Conservation (phyloP, 352 stramenopile species). For the Chrysophaeum taylorii region DNA sequence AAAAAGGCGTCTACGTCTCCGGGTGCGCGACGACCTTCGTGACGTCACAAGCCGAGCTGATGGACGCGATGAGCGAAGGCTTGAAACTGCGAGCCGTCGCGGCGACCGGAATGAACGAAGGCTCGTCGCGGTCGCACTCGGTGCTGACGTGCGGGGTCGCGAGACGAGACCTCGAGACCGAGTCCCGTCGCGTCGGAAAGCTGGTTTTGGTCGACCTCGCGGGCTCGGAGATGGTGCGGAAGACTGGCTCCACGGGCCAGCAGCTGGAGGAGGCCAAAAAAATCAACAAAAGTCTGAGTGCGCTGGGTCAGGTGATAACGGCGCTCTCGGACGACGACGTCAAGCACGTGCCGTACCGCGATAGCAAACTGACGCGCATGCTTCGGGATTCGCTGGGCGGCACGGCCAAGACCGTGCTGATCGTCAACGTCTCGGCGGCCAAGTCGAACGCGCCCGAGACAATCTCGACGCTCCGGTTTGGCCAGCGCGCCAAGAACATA, state of each 20-base stretch:
- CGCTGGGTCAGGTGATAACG: conserved; percentile 86
- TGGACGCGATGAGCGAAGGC: conserved; percentile 57
- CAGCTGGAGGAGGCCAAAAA: conserved; percentile 86
- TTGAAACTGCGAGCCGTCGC: neutral
- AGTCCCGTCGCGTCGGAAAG: conserved; percentile 69
- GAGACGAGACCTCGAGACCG: conserved; percentile 67
- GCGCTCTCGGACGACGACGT: conserved; percentile 62
- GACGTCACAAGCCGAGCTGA: conserved; percentile 69
- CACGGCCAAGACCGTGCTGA: conserved; percentile 80
- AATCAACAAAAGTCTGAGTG: conserved; percentile 86
- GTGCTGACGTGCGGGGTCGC: conserved; percentile 80
- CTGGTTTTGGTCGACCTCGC: conserved; percentile 83
- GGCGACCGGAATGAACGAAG: conserved; percentile 18
- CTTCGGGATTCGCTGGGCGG: conserved; percentile 81
- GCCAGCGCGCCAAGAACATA: conserved; percentile 78
- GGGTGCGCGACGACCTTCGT: conserved; percentile 82
- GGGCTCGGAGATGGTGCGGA: conserved; percentile 82
- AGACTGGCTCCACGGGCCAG: conserved; percentile 71
- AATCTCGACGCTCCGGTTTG: conserved; percentile 76
- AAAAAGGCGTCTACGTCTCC: conserved; percentile 79
- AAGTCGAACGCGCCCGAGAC: conserved; percentile 78
- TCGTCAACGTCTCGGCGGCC: conserved; percentile 77
- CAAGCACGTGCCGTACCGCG: conserved; percentile 71
- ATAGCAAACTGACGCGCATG: conserved; percentile 73
- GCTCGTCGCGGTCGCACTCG: conserved; percentile 69